phyloP scores from a whole-genome alignment of 352 stramenopile species.

The Pythium sp. region DNA sequence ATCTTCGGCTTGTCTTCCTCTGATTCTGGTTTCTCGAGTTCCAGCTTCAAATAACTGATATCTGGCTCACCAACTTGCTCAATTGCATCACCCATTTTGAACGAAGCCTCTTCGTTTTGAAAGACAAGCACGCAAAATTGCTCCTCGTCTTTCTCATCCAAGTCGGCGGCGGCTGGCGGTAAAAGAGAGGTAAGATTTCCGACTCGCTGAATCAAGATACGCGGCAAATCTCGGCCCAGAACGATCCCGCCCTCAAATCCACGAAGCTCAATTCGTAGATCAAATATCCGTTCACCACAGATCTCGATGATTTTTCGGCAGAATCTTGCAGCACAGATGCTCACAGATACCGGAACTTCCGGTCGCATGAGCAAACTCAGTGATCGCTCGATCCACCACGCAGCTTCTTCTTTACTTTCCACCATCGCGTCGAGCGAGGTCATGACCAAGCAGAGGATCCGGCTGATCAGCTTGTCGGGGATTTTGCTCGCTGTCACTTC shows the following conservation, averaged over 20 bases:
- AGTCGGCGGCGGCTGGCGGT: neutral
- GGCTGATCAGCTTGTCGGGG: conserved; percentile 5
- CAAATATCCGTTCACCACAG: conserved; percentile 16
- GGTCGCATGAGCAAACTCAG: conserved; percentile 9
- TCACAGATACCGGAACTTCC: conserved; percentile 5
- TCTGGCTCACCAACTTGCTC: conserved; percentile 39
- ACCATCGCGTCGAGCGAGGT: conserved; percentile 4
- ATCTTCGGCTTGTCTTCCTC: conserved; percentile 1
- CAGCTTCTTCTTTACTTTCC: conserved; percentile 5
- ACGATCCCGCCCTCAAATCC: conserved; percentile 4
- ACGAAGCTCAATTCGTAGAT: conserved; percentile 8
- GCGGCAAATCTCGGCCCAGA: conserved; percentile 29
- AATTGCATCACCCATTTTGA: conserved; percentile 46
- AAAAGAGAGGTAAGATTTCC: conserved; percentile 22
- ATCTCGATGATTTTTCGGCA: conserved; percentile 13
- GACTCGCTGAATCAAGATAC: conserved; percentile 32
- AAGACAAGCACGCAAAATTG: conserved; percentile 52
- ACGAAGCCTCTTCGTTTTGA: conserved; percentile 34
- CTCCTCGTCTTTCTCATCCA: neutral
- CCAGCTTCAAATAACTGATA: conserved; percentile 29
- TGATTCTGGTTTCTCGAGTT: conserved; percentile 3
- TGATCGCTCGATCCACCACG: conserved; percentile 16
- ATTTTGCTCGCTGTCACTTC: neutral
- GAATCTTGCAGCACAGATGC: conserved; percentile 13
- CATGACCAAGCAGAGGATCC: conserved; percentile 16